phyloP scores from a whole-genome alignment of 495 filamentous ascomycete genomes.

The Pyrenula aspistea region DNA sequence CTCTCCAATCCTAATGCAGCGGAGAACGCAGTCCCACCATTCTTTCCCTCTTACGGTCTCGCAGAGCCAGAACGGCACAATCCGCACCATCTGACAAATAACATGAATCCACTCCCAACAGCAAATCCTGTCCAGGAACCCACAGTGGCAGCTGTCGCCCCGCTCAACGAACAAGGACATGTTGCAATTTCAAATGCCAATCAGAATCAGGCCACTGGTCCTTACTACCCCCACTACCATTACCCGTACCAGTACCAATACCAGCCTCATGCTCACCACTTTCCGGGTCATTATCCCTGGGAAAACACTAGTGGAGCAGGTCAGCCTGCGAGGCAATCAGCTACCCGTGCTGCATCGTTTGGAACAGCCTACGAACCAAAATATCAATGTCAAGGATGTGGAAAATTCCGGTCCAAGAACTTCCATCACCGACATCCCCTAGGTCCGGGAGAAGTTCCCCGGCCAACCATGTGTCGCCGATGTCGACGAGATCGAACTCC shows the following conservation, averaged over 20 bases:
- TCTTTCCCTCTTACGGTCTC: neutral
- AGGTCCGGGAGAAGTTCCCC: neutral
- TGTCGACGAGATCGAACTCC: neutral
- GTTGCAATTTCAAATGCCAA: neutral
- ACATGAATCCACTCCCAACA: neutral
- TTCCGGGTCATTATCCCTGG: neutral
- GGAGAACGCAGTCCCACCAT: no score
- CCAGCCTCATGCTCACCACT: neutral
- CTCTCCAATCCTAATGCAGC: no score
- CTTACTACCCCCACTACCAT: neutral
- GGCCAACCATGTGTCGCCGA: neutral
- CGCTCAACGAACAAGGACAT: neutral
- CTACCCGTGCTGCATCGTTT: no score
- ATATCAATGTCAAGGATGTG: neutral
- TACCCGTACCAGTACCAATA: neutral
- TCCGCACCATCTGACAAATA: neutral
- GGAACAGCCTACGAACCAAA: neutral
- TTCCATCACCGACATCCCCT: conserved; percentile 1
- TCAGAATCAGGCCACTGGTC: neutral
- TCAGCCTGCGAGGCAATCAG: no score
- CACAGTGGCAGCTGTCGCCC: neutral
- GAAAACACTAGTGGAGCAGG: neutral
- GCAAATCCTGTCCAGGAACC: neutral
- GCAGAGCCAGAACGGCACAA: neutral
- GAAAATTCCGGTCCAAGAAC: neutral